Evolutionary conservation across 2,329 filamentous ascomycete genomes (phyloP).

Genomic region (Microdochium paspali): DNA sequence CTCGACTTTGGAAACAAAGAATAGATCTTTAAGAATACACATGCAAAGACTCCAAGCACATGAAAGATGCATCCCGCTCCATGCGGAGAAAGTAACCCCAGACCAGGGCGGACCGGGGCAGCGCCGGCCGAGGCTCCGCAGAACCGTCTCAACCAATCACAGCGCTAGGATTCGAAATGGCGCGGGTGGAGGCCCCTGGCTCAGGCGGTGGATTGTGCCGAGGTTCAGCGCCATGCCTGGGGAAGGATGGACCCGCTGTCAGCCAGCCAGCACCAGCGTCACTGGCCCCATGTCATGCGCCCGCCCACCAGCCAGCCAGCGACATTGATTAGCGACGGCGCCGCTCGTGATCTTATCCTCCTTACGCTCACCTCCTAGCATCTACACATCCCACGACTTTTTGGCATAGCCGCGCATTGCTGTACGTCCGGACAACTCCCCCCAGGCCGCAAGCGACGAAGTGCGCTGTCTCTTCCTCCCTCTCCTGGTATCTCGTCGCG

Average conservation of each 20-base stretch:
- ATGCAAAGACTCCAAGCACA: too few species aligned
- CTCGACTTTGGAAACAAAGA: too few species aligned
- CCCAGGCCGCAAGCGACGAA: too few species aligned
- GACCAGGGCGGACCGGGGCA: not conserved
- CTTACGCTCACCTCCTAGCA: not conserved
- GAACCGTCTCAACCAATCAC: not conserved
- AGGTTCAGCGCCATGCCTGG: conserved; percentile 1
- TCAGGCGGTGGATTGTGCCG: conserved; percentile 2
- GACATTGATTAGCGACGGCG: not conserved
- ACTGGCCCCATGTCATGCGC: not conserved
- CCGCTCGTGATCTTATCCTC: not conserved
- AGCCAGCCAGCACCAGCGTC: not conserved
- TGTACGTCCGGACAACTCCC: too few species aligned
- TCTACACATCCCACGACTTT: not conserved
- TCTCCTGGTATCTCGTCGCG: too few species aligned
- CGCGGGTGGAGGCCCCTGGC: too few species aligned
- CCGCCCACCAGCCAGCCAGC: too few species aligned
- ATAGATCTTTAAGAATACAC: too few species aligned
- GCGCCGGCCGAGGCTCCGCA: not conserved
- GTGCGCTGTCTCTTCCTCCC: too few species aligned
- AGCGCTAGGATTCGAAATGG: not conserved
- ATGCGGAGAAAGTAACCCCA: not conserved
- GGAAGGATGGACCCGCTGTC: too few species aligned
- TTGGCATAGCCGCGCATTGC: too few species aligned
- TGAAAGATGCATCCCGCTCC: not conserved